phyloP scores from a whole-genome alignment of 148 eudicot genomes.

The Amaranthus palmeri region DNA sequence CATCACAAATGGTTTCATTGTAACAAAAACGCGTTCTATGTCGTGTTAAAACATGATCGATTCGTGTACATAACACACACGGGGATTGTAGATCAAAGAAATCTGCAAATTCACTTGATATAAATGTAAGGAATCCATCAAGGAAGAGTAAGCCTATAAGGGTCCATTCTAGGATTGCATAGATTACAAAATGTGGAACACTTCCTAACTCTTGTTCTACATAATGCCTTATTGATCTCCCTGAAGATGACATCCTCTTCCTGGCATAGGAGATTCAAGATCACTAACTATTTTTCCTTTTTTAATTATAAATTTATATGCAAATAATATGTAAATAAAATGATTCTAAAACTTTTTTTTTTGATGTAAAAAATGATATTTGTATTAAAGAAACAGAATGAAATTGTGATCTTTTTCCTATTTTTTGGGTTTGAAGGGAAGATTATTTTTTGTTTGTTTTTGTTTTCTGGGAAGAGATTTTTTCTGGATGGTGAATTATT shows the following conservation, averaged over 20 bases:
- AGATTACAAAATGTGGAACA: constrained; percentile 57
- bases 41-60: constrained; percentile 58
- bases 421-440: constrained; percentile 6
- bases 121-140: constrained; percentile 57
- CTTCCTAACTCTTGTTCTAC: constrained; percentile 61
- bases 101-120: constrained; percentile 57
- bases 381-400: not conserved
- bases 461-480: not conserved
- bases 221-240: constrained; percentile 38
- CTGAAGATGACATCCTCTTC: constrained; percentile 18
- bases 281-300: not conserved
- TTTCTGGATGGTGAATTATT: not conserved
- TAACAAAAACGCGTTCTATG: constrained; percentile 40
- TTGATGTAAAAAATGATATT: not conserved
- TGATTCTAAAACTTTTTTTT: not conserved
- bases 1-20: constrained; percentile 71
- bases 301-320: not conserved
- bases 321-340: not conserved
- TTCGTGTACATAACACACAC: constrained; percentile 71
- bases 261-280: constrained; percentile 8
- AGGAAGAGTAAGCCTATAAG: constrained; percentile 58
- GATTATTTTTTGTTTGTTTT: not conserved
- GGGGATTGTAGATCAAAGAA: constrained; percentile 63
- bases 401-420: constrained; percentile 14
- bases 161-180: constrained; percentile 77